Percentiles rank a stretch among this genome's conserved stretches.
Conservation (phyloP, 2,329 filamentous ascomycete genomes). For the Penicillium expansum region DNA sequence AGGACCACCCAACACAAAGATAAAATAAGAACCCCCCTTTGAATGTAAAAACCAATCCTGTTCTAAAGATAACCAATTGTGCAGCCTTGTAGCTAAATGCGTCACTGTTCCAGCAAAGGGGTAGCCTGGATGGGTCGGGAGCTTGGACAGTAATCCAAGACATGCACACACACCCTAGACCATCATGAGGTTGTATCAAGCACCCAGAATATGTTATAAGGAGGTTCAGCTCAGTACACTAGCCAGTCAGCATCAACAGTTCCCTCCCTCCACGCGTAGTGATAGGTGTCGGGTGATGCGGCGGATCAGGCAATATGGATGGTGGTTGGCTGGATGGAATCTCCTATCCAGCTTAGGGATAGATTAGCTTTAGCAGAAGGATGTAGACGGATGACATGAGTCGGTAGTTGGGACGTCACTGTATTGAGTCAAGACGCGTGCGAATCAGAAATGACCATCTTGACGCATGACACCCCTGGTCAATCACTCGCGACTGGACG, state of each 20-base stretch:
- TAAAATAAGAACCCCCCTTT: background rate
- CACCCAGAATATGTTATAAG: background rate
- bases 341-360: background rate
- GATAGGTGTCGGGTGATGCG: constrained; percentile 29
- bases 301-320: constrained; percentile 4
- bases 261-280: constrained; percentile 12
- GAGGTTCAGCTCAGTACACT: background rate
- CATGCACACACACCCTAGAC: background rate
- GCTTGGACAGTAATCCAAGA: constrained; percentile 5
- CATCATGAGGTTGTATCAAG: constrained; percentile 5
- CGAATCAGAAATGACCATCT: constrained; percentile 20
- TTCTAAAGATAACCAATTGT: constrained; percentile 7
- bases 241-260: constrained; percentile 13
- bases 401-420: constrained; percentile 10
- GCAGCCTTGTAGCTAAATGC: background rate
- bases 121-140: background rate
- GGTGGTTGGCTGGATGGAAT: background rate
- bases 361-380: background rate
- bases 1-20: background rate
- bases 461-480: constrained; percentile 20
- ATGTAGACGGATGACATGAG: constrained; percentile 4
- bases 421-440: constrained; percentile 14
- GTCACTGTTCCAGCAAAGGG: background rate
- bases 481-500: constrained; percentile 17
- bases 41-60: background rate